Evolutionary conservation across 768 basidiomycete genomes (phyloP), one percentile per base, ranked within the genome.

Genomic region (Boletus coccyginus): DNA sequence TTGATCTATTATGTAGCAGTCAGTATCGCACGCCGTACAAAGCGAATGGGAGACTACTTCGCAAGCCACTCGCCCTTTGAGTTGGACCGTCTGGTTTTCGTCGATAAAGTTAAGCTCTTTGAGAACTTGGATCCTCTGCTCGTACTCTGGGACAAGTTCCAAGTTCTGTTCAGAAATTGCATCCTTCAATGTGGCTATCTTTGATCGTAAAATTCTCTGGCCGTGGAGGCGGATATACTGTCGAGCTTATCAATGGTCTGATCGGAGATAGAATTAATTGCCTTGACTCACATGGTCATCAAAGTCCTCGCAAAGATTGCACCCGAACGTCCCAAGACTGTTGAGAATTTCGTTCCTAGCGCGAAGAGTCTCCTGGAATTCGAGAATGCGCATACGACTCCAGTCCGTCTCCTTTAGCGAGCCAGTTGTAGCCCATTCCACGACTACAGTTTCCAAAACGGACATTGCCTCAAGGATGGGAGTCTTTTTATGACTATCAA

Each of bases 21-120:
- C 36, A 55, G 33, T 38, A 29, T 19, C 29, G 31, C 24, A 40
- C 27, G 21, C 36, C 45, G 46, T 10, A 16, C 14, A 12, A 1
- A 52, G 51, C 44, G 31, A 45, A 27, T 27, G 11, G 5, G 21
- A 35, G 27, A 74, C 50, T 56, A 94, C 95, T 79, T 99, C 97
- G 77, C 97, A 99, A 33, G 97, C 97, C 16, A 99, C 97, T 47
- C 97, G 85, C 17, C 97, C 97, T 70, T 99, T 99, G 48, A 99
- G 80, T 32, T 92, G 81, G 3, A 99, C 94, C 0, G 96, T 99
- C 33, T 92, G 90, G 63, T 98, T 94, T 56, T 95, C 92, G 67
- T 98, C 89, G 65, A 99, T 92, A 69, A 98, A 97, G 59, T 90
- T 86, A 24, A 99, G 80, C 44, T 91, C 90, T 65, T 94, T 87